These are phyloP conservation scores for Aulographum hederae DNA, from an alignment of 2,329 filamentous ascomycete species.

Conservation along the genomic window DNA sequence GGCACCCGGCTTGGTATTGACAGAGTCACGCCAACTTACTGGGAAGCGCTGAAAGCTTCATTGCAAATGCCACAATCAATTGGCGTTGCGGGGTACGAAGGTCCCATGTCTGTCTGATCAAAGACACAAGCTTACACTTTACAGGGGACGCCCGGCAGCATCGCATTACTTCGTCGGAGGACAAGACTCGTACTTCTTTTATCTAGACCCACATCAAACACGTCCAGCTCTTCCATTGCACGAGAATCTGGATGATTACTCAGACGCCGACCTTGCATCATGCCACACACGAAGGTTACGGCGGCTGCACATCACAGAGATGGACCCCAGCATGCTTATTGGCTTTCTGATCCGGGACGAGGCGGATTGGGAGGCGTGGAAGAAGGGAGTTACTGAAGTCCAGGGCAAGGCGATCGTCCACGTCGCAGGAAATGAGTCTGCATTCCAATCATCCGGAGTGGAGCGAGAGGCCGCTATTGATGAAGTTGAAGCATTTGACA, in stretches of 20 bases:
- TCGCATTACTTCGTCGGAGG: slow-evolving; percentile 62
- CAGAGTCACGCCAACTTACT: slow-evolving; percentile 85
- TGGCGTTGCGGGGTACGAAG: slow-evolving; percentile 72
- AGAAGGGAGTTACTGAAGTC: slow-evolving; percentile 52
- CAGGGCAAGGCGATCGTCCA: slow-evolving; percentile 76
- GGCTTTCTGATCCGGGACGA: slow-evolving; percentile 75
- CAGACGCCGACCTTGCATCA: slow-evolving; percentile 54
- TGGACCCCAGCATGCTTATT: slow-evolving; percentile 97
- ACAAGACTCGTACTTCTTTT: slow-evolving; percentile 70
- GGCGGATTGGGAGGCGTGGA: slow-evolving; percentile 73
- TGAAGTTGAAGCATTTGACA: slow-evolving; percentile 78
- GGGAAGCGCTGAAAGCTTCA: slow-evolving; percentile 74
- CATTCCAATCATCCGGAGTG: slow-evolving; percentile 24
- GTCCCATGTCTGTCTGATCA: neutral
- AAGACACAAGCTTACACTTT: slow-evolving; percentile 3
- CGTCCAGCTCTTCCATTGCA: slow-evolving; percentile 54
- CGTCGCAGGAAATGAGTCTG: slow-evolving; percentile 53
- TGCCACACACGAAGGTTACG: slow-evolving; percentile 80
- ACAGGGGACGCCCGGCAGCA: slow-evolving; percentile 74
- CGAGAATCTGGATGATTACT: slow-evolving; percentile 38
- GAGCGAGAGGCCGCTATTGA: slow-evolving; percentile 63
- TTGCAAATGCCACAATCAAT: slow-evolving; percentile 85
- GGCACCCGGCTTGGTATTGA: slow-evolving; percentile 84
- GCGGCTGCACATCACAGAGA: slow-evolving; percentile 67
- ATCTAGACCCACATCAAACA: slow-evolving; percentile 84